Evolutionary conservation across 345 rosid genomes (phyloP).

Genomic region (Euphorbia peplus): DNA sequence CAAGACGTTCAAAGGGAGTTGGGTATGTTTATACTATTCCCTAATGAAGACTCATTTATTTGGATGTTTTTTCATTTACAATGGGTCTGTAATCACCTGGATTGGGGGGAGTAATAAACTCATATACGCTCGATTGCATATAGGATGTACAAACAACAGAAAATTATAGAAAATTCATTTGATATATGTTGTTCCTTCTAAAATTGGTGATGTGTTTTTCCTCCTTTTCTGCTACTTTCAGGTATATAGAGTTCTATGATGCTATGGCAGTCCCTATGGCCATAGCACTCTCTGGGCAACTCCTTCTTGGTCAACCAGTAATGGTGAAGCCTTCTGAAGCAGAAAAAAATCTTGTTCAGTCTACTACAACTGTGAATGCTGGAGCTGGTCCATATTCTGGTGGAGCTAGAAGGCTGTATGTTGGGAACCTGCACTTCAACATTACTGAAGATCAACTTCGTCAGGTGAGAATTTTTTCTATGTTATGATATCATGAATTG

Average conservation of each 20-base stretch:
- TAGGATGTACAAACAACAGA: neutral
- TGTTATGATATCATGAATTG: no score
- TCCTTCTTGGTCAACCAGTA: constrained; percentile 88
- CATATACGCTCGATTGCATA: neutral
- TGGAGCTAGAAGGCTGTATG: constrained; percentile 86
- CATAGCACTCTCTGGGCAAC: constrained; percentile 97
- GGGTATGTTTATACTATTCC: constrained; percentile 46
- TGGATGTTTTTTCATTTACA: neutral
- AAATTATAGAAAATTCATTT: no score
- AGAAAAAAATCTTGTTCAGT: constrained; percentile 97
- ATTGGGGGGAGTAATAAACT: neutral
- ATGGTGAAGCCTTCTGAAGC: constrained; percentile 99
- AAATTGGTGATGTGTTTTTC: neutral
- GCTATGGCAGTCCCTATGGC: constrained; percentile 99
- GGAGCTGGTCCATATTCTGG: constrained; percentile 78
- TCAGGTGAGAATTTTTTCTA: constrained; percentile 43
- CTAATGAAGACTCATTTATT: no score
- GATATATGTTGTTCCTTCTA: neutral
- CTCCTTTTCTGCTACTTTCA: constrained; percentile 27
- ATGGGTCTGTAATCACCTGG: neutral
- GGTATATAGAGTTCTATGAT: constrained; percentile 94
- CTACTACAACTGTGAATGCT: constrained; percentile 63
- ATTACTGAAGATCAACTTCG: constrained; percentile 89
- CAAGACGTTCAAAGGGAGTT: constrained; percentile 94
- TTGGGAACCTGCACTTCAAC: constrained; percentile 88